Evolutionary conservation across 139 green algal genomes (phyloP).

Genomic region (Coelastrella sp.): DNA sequence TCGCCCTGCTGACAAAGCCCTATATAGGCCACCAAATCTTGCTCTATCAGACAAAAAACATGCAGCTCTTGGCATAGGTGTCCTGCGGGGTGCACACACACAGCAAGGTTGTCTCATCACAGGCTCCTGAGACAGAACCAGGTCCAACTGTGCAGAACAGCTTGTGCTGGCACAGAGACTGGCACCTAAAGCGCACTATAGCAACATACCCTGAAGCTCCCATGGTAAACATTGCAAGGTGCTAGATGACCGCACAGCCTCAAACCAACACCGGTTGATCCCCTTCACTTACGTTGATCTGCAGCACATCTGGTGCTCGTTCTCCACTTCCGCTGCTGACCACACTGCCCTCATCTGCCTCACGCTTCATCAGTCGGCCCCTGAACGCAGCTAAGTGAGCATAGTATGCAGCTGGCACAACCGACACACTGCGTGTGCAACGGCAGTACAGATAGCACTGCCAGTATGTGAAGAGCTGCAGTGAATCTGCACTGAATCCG

Average conservation of each 20-base stretch:
- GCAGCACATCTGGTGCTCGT: slow-evolving; percentile 36
- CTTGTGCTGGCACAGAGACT: no score
- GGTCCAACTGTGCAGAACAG: not conserved
- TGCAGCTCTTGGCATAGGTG: slow-evolving; percentile 28
- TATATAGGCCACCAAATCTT: no score
- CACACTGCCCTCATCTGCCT: slow-evolving; percentile 22
- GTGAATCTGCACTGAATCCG: slow-evolving; percentile 78
- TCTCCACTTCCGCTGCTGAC: slow-evolving; percentile 24
- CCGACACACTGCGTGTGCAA: slow-evolving; percentile 74
- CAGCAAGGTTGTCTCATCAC: no score
- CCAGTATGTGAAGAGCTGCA: slow-evolving; percentile 90
- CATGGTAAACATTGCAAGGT: no score
- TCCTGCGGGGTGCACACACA: slow-evolving; percentile 23
- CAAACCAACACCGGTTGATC: no score
- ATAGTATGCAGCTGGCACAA: slow-evolving; percentile 67
- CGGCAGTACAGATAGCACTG: slow-evolving; percentile 90
- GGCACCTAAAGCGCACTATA: not conserved
- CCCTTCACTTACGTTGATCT: slow-evolving; percentile 9
- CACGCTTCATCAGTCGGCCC: slow-evolving; percentile 57
- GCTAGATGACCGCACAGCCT: no score
- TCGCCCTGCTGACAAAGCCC: no score
- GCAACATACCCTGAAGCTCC: no score
- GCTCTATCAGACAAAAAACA: slow-evolving; percentile 21
- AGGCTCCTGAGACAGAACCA: no score
- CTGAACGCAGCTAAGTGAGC: slow-evolving; percentile 69